A percentile compares a stretch with the other conserved stretches of the same genome.
phyloP scores from a whole-genome alignment of 495 filamentous ascomycete species.

The Emericellopsis terricola region DNA sequence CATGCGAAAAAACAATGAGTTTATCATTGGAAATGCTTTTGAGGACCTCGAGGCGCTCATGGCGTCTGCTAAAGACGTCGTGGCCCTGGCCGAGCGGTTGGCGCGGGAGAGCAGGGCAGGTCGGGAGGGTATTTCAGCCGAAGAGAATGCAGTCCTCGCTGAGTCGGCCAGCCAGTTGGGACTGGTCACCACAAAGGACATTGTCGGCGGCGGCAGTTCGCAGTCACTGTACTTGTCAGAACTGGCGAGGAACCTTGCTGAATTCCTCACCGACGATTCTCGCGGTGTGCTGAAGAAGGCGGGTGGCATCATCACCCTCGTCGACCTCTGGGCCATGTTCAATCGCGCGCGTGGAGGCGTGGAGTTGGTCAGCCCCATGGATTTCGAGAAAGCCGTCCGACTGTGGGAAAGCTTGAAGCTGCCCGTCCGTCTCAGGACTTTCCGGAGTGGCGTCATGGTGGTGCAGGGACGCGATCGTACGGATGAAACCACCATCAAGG shows the following conservation, averaged over 20 bases:
- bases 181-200: conserved; percentile 86
- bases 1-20: conserved; percentile 74
- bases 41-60: conserved; percentile 94
- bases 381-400: conserved; percentile 77
- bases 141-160: conserved; percentile 56
- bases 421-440: conserved; percentile 69
- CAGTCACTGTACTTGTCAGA: conserved; percentile 51
- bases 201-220: conserved; percentile 27
- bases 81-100: conserved; percentile 82
- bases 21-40: conserved; percentile 85
- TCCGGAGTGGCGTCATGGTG: conserved; percentile 82
- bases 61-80: conserved; percentile 90
- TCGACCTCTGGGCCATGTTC: conserved; percentile 94
- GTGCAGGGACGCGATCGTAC: conserved; percentile 79
- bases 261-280: conserved; percentile 83
- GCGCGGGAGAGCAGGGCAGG: conserved; percentile 43
- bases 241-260: conserved; percentile 73
- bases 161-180: conserved; percentile 75
- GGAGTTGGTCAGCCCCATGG: conserved; percentile 77
- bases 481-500: conserved; percentile 72
- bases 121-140: conserved; percentile 34
- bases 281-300: conserved; percentile 64
- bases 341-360: conserved; percentile 92
- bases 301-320: conserved; percentile 85
- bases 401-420: conserved; percentile 80